phyloP scores from a whole-genome alignment of 306 rosid genomes.

The Cucurbita pepo region DNA sequence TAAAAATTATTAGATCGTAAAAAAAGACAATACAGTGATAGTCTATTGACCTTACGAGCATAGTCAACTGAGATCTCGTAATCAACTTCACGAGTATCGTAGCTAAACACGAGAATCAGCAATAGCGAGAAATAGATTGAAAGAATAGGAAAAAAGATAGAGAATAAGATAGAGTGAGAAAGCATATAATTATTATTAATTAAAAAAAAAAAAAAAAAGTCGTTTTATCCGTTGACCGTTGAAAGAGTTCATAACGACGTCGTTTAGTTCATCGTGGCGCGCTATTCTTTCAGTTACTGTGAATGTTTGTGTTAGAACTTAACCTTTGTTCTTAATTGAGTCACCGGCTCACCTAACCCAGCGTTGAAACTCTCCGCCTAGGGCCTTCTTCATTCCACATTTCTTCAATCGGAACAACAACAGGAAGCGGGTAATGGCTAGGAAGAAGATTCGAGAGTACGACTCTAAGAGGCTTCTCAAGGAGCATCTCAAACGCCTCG shows the following conservation, averaged over 20 bases:
- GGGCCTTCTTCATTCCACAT: neutral
- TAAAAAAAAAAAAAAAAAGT: too few relatives aligned
- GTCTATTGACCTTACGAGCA: too few relatives aligned
- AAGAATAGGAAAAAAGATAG: too few relatives aligned
- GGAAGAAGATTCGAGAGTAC: constrained; percentile 89
- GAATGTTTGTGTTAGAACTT: neutral
- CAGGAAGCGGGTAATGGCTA: constrained; percentile 27
- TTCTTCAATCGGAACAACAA: neutral
- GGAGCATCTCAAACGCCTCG: constrained; percentile 55
- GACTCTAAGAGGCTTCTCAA: constrained; percentile 65
- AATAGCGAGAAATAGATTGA: too few relatives aligned
- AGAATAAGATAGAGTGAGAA: too few relatives aligned
- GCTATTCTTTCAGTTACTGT: neutral
- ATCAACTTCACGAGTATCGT: too few relatives aligned
- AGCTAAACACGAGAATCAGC: too few relatives aligned
- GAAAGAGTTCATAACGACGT: neutral
- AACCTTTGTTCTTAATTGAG: neutral
- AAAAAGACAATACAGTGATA: too few relatives aligned
- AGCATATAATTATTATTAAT: too few relatives aligned
- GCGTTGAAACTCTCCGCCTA: neutral
- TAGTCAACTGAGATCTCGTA: too few relatives aligned
- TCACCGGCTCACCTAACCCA: neutral
- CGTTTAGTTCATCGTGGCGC: neutral
- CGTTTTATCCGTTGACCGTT: neutral
- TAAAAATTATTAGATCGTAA: too few relatives aligned